Conservation (phyloP, 495 filamentous ascomycete species). For the Chaetomium tenue region DNA sequence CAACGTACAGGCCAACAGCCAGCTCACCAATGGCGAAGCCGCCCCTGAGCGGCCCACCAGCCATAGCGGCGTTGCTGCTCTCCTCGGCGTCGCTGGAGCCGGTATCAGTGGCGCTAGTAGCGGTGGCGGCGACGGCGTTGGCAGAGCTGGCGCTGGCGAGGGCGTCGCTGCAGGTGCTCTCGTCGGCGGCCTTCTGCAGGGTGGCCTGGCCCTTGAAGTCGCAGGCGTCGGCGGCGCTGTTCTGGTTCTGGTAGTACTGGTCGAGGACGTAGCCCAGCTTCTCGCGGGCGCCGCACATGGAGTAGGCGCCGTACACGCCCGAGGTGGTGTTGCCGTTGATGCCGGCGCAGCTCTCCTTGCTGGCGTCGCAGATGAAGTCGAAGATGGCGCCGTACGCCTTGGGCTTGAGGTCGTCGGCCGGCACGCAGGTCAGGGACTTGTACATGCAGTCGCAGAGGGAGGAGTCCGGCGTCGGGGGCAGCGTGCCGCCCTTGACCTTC, state of each 20-base stretch:
- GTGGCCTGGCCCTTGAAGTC: conserved; percentile 58
- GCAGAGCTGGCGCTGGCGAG: conserved; percentile 47
- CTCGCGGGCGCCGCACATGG: conserved; percentile 78
- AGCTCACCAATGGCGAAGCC: conserved; percentile 62
- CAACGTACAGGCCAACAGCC: conserved; percentile 64
- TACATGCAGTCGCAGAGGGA: conserved; percentile 81
- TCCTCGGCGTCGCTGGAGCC: conserved; percentile 36
- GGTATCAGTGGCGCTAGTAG: conserved; percentile 44
- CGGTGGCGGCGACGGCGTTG: conserved; percentile 47
- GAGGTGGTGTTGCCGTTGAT: conserved; percentile 66
- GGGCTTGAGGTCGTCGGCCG: conserved; percentile 47
- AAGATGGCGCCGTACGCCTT: conserved; percentile 66
- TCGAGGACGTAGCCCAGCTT: conserved; percentile 81
- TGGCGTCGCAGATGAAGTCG: conserved; percentile 61
- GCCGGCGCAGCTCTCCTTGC: conserved; percentile 59
- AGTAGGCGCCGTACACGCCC: conserved; percentile 82
- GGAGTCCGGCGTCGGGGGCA: conserved; percentile 78
- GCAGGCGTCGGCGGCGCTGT: conserved; percentile 59
- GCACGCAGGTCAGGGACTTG: conserved; percentile 65
- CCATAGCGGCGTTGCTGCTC: conserved; percentile 36
- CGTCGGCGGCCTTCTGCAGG: conserved; percentile 19
- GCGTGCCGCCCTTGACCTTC: conserved; percentile 60
- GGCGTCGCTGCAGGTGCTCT: conserved; percentile 34
- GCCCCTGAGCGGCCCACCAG: conserved; percentile 23
- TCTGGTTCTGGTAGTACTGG: conserved; percentile 70